Percentiles rank a stretch among this genome's conserved stretches.
Evolutionary conservation across 2,329 filamentous ascomycete genomes (phyloP).

Genomic region (Penicillium concentricum): DNA sequence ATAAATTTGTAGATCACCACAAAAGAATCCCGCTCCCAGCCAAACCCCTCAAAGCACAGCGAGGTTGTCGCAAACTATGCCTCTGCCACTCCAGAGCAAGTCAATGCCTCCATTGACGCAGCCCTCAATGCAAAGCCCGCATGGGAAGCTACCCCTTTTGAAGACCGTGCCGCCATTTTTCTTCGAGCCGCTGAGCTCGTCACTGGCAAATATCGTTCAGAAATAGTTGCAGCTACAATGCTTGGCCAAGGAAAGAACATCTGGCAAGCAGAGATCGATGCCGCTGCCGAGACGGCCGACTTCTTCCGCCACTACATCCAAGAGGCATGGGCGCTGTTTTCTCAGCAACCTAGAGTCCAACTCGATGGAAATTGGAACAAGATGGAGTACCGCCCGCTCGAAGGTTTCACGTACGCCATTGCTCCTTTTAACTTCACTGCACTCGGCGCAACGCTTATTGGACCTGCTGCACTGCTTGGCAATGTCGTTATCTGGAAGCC

Average conservation of each 20-base stretch:
- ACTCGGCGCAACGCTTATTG: constrained; percentile 79
- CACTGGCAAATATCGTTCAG: constrained; percentile 84
- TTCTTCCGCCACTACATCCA: constrained; percentile 87
- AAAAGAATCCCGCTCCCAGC: constrained; percentile 16
- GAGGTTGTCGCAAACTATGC: constrained; percentile 27
- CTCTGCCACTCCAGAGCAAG: constrained; percentile 15
- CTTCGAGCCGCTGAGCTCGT: constrained; percentile 89
- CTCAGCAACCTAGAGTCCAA: constrained; percentile 79
- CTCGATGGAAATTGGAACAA: constrained; percentile 82
- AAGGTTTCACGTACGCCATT: constrained; percentile 90
- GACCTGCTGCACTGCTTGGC: constrained; percentile 77
- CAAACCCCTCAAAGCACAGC: constrained; percentile 21
- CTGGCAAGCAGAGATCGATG: constrained; percentile 95
- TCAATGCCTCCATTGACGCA: constrained; percentile 17
- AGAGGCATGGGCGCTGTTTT: constrained; percentile 84
- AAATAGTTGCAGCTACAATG: constrained; percentile 92
- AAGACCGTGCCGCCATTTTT: constrained; percentile 85
- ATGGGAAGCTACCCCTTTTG: constrained; percentile 82
- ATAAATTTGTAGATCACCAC: constrained; percentile 12
- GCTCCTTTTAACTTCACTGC: constrained; percentile 95
- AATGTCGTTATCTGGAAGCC: constrained; percentile 97
- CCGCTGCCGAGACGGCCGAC: constrained; percentile 83
- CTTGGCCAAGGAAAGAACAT: constrained; percentile 94
- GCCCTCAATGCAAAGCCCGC: constrained; percentile 19
- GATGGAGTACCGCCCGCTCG: constrained; percentile 79